phyloP scores from a whole-genome alignment of 331 rosid genomes.

The Rhamnella rubrinervis region DNA sequence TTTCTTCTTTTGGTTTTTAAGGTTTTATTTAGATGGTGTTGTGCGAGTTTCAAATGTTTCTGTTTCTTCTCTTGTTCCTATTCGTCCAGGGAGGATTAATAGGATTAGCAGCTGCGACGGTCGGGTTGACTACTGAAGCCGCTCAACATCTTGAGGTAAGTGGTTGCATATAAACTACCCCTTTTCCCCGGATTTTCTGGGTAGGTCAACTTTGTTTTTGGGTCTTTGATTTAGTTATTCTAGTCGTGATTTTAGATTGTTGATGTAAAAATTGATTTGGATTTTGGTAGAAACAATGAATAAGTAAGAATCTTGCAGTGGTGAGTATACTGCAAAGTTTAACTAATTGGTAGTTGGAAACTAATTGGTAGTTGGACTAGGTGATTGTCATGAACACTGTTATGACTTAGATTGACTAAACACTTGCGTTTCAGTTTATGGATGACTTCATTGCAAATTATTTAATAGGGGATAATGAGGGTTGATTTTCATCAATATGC shows the following conservation, averaged over 20 bases:
- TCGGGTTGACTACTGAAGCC: constrained; percentile 78
- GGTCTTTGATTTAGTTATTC: neutral
- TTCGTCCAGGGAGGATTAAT: constrained; percentile 85
- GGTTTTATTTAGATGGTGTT: neutral
- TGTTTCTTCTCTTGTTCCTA: constrained; percentile 2
- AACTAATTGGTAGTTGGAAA: neutral
- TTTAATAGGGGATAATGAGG: neutral
- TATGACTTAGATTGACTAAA: constrained; percentile 6
- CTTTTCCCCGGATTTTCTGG: neutral
- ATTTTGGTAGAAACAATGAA: neutral
- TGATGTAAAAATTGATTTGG: neutral
- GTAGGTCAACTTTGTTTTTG: neutral
- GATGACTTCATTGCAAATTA: neutral
- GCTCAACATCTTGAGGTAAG: constrained; percentile 90
- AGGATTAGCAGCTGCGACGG: constrained; percentile 95
- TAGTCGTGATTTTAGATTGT: neutral
- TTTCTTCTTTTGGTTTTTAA: constrained; percentile 12
- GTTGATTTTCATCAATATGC: neutral
- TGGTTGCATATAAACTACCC: neutral
- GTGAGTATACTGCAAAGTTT: constrained; percentile 7
- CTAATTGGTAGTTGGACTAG: neutral
- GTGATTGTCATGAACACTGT: neutral
- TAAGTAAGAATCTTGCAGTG: neutral
- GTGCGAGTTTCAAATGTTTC: neutral
- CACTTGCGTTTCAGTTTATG: neutral